Evolutionary conservation across 1,139 yeast species (phyloP).

Genomic region (Diutina pseudorugosa): DNA sequence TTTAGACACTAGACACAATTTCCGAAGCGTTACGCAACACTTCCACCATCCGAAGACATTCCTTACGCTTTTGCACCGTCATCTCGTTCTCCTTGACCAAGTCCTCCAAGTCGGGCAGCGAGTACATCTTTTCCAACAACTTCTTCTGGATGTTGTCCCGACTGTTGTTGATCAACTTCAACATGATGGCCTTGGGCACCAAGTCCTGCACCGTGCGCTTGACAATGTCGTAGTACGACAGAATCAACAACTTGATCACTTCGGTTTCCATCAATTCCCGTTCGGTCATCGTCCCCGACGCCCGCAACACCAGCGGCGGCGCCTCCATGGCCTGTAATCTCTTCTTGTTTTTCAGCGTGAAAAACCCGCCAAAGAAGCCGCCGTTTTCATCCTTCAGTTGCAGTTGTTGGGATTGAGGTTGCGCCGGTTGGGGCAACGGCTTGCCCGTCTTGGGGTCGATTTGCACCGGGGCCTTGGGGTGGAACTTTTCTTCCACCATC

Average conservation of each 20-base stretch:
- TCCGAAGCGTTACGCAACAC: constrained; percentile 82
- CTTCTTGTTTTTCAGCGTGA: constrained; percentile 86
- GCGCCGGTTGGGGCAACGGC: constrained; percentile 37
- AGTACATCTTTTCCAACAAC: constrained; percentile 75
- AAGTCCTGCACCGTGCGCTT: constrained; percentile 88
- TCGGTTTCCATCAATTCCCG: constrained; percentile 96
- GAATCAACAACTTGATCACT: constrained; percentile 82
- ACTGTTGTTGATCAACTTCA: constrained; percentile 74
- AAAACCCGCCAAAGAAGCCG: constrained; percentile 92
- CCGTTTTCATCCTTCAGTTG: constrained; percentile 32
- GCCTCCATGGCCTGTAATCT: constrained; percentile 94
- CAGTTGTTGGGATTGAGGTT: constrained; percentile 15
- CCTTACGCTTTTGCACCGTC: constrained; percentile 90
- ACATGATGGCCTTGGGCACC: constrained; percentile 91
- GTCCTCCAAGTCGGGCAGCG: constrained; percentile 59
- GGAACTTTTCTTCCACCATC: constrained; percentile 82
- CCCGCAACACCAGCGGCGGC: constrained; percentile 91
- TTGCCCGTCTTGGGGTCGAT: constrained; percentile 93
- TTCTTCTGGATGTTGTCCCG: constrained; percentile 86
- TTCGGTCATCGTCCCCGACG: constrained; percentile 90
- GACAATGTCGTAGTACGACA: constrained; percentile 84
- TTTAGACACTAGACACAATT: constrained; percentile 36
- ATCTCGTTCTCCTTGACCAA: constrained; percentile 86
- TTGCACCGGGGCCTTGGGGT: constrained; percentile 68
- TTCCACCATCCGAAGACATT: constrained; percentile 89